Conservation (phyloP, 495 filamentous ascomycete genomes). For the Cladorrhinum samala region DNA sequence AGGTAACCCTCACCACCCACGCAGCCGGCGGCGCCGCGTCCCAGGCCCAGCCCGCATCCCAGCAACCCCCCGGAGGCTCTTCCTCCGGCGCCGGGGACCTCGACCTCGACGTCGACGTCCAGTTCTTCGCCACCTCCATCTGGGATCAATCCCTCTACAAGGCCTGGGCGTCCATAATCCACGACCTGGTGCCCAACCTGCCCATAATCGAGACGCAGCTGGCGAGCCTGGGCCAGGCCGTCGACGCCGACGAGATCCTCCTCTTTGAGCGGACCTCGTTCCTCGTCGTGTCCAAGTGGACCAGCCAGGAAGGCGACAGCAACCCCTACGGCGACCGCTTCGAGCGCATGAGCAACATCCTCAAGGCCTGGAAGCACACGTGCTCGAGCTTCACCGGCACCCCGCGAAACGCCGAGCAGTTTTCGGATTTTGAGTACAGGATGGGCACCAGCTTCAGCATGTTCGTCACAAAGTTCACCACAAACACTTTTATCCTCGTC, state of each 20-base stretch:
- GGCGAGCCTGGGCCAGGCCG: constrained; percentile 65
- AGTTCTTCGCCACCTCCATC: constrained; percentile 85
- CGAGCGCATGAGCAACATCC: constrained; percentile 90
- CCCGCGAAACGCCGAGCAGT: constrained; percentile 52
- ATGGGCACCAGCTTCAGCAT: constrained; percentile 67
- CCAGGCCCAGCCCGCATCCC: neutral
- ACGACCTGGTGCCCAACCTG: constrained; percentile 90
- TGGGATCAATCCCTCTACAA: constrained; percentile 99
- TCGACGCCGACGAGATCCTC: constrained; percentile 89
- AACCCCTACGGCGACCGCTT: constrained; percentile 91
- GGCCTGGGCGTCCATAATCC: constrained; percentile 95
- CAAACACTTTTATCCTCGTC: constrained; percentile 92
- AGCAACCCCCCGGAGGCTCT: constrained; percentile 1
- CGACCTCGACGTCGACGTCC: constrained; percentile 56
- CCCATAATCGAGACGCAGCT: constrained; percentile 83
- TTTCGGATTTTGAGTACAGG: constrained; percentile 49
- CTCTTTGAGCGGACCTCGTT: constrained; percentile 95
- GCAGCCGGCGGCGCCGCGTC: too few relatives aligned
- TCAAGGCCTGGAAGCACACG: constrained; percentile 92
- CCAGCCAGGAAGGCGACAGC: constrained; percentile 59
- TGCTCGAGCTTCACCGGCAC: constrained; percentile 46
- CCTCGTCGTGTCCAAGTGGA: constrained; percentile 82
- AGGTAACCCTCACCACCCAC: constrained; percentile 9
- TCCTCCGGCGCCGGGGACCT: neutral
- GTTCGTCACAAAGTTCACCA: constrained; percentile 87